Conservation (phyloP, 805 yeast genomes). For the Saturnispora serradocipensis region DNA sequence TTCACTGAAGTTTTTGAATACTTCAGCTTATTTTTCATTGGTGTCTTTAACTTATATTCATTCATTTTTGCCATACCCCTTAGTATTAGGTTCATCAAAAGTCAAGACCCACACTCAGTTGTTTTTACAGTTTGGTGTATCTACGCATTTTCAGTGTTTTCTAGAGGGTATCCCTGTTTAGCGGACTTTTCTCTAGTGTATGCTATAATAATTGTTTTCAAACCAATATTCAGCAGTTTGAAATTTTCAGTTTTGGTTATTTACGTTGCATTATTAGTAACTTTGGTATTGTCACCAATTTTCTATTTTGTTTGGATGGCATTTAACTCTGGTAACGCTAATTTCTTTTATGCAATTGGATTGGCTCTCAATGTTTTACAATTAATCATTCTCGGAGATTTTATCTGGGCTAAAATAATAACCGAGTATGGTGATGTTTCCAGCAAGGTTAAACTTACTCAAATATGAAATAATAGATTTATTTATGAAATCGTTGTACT, state of each 20-base stretch:
- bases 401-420: slow-evolving; percentile 71
- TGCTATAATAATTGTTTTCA: slow-evolving; percentile 25
- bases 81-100: slow-evolving; percentile 48
- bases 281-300: slow-evolving; percentile 65
- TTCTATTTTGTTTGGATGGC: slow-evolving; percentile 93
- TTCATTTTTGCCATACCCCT: slow-evolving; percentile 64
- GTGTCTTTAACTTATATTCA: slow-evolving; percentile 72
- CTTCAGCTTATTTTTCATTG: slow-evolving; percentile 73
- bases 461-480: slow-evolving; percentile 19
- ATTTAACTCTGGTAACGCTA: slow-evolving; percentile 89
- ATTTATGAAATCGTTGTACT: too few relatives aligned
- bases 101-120: slow-evolving; percentile 9
- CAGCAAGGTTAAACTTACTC: slow-evolving; percentile 34
- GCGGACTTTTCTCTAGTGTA: slow-evolving; percentile 53
- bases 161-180: slow-evolving; percentile 79
- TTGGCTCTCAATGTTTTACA: slow-evolving; percentile 68
- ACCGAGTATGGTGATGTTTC: slow-evolving; percentile 40
- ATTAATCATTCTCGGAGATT: slow-evolving; percentile 59
- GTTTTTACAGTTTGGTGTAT: slow-evolving; percentile 33
- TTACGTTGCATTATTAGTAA: slow-evolving; percentile 20
- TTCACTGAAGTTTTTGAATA: slow-evolving; percentile 92
- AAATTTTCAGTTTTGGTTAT: slow-evolving; percentile 24
- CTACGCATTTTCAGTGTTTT: slow-evolving; percentile 39
- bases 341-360: slow-evolving; percentile 92
- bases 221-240: slow-evolving; percentile 20